phyloP scores from a whole-genome alignment of 2,329 filamentous ascomycete species.

The Coccinonectria pachysandricola region DNA sequence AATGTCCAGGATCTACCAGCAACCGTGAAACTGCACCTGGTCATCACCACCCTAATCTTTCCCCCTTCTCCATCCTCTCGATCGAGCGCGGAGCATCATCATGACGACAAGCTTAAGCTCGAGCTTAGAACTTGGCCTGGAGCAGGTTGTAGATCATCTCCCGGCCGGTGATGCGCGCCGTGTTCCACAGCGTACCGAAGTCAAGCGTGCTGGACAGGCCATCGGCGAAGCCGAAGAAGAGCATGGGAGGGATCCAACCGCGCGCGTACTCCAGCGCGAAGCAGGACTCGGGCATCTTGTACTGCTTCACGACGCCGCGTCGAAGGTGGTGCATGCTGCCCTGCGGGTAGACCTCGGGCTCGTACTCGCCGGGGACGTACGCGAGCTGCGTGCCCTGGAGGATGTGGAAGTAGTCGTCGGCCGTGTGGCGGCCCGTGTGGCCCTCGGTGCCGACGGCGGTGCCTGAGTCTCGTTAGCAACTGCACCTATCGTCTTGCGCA shows the following conservation, averaged over 20 bases:
- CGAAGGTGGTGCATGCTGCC: constrained; percentile 63
- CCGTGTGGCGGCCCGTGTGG: constrained; percentile 79
- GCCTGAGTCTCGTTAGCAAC: constrained; percentile 24
- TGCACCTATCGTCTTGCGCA: not conserved
- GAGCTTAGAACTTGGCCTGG: constrained; percentile 62
- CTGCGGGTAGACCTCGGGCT: constrained; percentile 57
- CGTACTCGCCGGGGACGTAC: constrained; percentile 58
- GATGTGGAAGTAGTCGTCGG: constrained; percentile 93
- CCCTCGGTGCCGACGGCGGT: constrained; percentile 78
- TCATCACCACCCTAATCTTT: no score
- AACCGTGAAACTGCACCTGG: no score
- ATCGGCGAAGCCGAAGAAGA: constrained; percentile 82
- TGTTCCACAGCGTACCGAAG: constrained; percentile 74
- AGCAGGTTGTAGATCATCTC: constrained; percentile 69
- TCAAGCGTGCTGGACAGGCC: constrained; percentile 72
- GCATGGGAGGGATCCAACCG: constrained; percentile 89
- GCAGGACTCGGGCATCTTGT: constrained; percentile 65
- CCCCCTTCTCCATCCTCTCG: constrained; percentile 1
- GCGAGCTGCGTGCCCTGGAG: constrained; percentile 67
- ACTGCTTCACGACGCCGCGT: constrained; percentile 69
- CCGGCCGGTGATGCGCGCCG: constrained; percentile 59
- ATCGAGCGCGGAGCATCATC: not conserved
- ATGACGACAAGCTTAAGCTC: no score
- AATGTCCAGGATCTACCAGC: no score
- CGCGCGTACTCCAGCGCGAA: constrained; percentile 77